A percentile compares a stretch with the other conserved stretches of the same genome.
Conservation (phyloP, 1,284 basidiomycete species). For the Nidula niveotomentosa region DNA sequence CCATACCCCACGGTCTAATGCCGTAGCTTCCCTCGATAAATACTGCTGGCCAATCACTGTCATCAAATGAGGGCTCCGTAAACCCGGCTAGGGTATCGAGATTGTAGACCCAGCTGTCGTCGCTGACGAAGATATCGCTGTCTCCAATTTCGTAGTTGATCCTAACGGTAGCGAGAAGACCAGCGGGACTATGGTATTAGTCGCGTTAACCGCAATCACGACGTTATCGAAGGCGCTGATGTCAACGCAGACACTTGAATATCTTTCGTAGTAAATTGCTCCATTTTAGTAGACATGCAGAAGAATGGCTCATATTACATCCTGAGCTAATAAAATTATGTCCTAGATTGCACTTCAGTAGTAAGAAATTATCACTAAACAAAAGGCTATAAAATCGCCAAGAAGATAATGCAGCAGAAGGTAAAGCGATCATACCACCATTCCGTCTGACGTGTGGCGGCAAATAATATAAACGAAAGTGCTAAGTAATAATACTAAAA, state of each 20-base stretch:
- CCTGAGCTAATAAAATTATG: too few species aligned
- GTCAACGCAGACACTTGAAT: constrained; percentile 13
- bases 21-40: constrained; percentile 16
- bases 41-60: constrained; percentile 21
- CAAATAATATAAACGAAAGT: too few species aligned
- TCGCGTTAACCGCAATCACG: constrained; percentile 20
- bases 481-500: too few species aligned
- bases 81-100: constrained; percentile 17
- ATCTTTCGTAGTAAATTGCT: too few species aligned
- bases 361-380: too few species aligned
- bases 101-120: constrained; percentile 20
- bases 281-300: too few species aligned
- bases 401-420: too few species aligned
- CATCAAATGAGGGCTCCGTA: constrained; percentile 18
- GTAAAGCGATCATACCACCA: too few species aligned
- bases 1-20: constrained; percentile 10
- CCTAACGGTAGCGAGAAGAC: constrained; percentile 20
- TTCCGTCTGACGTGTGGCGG: too few species aligned
- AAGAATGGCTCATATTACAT: too few species aligned
- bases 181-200: constrained; percentile 16
- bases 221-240: constrained; percentile 20
- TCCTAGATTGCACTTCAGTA: too few species aligned
- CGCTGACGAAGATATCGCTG: constrained; percentile 23
- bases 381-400: too few species aligned
- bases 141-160: constrained; percentile 23